phyloP scores from a whole-genome alignment of 305 asterid genomes.

The Salvia sclarea region DNA sequence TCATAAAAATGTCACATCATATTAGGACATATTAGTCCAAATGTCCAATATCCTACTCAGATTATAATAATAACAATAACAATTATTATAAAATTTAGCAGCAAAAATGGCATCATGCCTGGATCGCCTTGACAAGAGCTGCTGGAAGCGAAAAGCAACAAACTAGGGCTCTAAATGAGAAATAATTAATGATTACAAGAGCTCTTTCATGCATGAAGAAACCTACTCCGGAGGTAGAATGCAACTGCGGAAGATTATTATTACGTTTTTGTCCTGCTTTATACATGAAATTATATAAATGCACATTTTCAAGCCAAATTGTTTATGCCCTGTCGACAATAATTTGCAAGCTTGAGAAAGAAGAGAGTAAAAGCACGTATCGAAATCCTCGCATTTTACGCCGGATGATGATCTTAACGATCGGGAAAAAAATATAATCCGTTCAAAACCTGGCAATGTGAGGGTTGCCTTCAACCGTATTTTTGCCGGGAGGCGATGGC shows the following conservation, averaged over 20 bases:
- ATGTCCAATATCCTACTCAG: background rate
- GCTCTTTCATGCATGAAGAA: background rate
- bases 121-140: background rate
- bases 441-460: conserved; percentile 34
- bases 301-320: conserved; percentile 4
- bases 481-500: background rate
- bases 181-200: background rate
- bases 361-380: background rate
- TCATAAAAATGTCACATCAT: background rate
- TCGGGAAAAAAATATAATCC: background rate
- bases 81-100: background rate
- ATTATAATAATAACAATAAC: background rate
- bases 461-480: conserved; percentile 13
- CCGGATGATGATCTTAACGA: background rate
- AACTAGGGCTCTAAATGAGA: background rate
- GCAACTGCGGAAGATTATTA: conserved; percentile 3
- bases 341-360: background rate
- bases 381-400: conserved; percentile 21
- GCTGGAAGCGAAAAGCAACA: background rate
- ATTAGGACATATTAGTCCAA: background rate
- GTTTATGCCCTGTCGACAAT: background rate
- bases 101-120: background rate
- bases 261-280: background rate
- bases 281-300: background rate
- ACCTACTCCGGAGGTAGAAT: background rate